These are phyloP conservation scores for Starmerella stigmatis DNA, from an alignment of 805 yeast species.

Conservation along the genomic window DNA sequence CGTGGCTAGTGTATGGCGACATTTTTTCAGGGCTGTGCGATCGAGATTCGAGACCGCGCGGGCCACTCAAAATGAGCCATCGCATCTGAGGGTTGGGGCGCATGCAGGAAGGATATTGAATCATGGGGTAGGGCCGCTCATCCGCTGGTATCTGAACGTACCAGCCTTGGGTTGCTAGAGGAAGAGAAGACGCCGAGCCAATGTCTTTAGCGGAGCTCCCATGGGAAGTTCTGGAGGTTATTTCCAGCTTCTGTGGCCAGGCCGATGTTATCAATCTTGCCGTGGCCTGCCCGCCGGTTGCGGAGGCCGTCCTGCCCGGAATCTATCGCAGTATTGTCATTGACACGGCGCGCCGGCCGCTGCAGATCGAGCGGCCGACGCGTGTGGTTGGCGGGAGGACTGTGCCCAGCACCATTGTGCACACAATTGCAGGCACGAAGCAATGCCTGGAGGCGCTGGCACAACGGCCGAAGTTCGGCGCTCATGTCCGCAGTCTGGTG, in stretches of 20 bases:
- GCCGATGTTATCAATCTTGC: constrained; percentile 30
- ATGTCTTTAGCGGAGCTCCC: constrained; percentile 24
- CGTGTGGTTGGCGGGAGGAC: not conserved
- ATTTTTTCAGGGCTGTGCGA: not conserved
- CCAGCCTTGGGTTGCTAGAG: too few species aligned
- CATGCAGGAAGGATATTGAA: not conserved
- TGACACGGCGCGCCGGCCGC: constrained; percentile 28
- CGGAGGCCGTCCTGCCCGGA: constrained; percentile 23
- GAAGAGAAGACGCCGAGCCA: not conserved
- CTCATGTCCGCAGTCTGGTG: constrained; percentile 19
- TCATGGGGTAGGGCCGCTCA: too few species aligned
- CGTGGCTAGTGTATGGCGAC: too few species aligned
- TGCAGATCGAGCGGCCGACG: constrained; percentile 17
- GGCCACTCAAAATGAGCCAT: not conserved
- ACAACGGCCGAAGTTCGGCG: constrained; percentile 13
- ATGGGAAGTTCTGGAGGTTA: constrained; percentile 24
- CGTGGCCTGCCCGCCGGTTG: constrained; percentile 23
- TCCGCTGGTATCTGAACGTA: too few species aligned
- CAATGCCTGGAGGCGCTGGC: constrained; percentile 26
- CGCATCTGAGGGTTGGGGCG: not conserved
- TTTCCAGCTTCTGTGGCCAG: constrained; percentile 27
- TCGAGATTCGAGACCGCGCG: not conserved
- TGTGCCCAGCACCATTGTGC: constrained; percentile 24
- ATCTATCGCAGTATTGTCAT: constrained; percentile 28
- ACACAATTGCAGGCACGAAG: constrained; percentile 29